Evolutionary conservation across 164 flowering plant species (phyloP), one percentile per base, ranked within the genome.

Genomic region (Tetracentron sinense): DNA sequence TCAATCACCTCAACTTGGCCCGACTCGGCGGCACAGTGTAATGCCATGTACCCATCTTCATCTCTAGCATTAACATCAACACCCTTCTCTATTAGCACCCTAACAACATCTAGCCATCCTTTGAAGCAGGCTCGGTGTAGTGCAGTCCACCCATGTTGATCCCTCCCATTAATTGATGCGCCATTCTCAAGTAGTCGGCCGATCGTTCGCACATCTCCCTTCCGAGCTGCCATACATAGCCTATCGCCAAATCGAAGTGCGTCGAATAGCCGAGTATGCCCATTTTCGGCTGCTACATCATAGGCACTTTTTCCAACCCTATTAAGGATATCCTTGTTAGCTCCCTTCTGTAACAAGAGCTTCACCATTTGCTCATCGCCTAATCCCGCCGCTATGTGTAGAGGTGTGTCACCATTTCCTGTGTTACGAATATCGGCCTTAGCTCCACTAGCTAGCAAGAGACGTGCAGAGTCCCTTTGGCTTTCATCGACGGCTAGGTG

Each of bases 81-180:
- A 1, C 90, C 91, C 30, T 75, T 84, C 3, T 81, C 81, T 5
- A 84, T 54, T 48, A 88, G 60, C 0, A 61, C 28, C 28, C 79
- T 56, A 0, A 71, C 88, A 0, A 68, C 77, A 0, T 88, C 95
- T 0, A 66, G 17, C 15, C 62, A 61, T 1, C 95, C 95, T 42
- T 88, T 88, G 68, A 85, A 88, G 0, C 80, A 63, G 0, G 89
- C 89, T 10, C 95, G 70, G 56, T 88, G 95, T 22, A 88, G 62
- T 0, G 85, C 87, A 0, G 86, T 85, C 95, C 90, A 85, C 0
- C 95, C 91, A 30, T 84, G 75, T 30, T 84, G 90, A 57, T 88
- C 95, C 4, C 76, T 75, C 2, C 95, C 90, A 28, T 82, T 82
- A 28, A 85, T 76, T 1, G 70, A 72, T 0, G 89, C 91, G 0